A percentile compares a stretch with the other conserved stretches of the same genome.
Evolutionary conservation across 176 grass and related monocot genomes (phyloP).

Genomic region (Paspalum notatum): DNA sequence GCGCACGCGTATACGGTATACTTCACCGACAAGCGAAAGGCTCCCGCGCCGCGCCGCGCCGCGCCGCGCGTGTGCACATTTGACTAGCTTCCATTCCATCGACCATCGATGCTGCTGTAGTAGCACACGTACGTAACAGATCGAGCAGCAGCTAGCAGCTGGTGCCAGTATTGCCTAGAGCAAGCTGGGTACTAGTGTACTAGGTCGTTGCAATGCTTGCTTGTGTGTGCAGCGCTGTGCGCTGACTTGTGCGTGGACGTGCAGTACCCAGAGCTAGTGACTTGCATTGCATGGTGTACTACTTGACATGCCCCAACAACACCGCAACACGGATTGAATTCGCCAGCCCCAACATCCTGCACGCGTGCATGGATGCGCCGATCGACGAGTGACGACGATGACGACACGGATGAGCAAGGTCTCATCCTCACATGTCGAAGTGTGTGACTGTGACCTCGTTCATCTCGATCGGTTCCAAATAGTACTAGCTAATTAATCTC

Average conservation of each 20-base stretch:
- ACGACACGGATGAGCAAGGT: constrained; percentile 35
- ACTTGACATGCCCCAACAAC: no score
- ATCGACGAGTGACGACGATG: no score
- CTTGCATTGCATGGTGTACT: no score
- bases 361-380: constrained; percentile 27
- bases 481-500: no score
- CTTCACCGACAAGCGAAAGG: background rate
- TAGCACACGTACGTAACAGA: background rate
- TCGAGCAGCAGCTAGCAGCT: background rate
- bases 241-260: constrained; percentile 2
- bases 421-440: background rate
- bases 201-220: background rate
- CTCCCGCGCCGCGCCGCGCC: no score
- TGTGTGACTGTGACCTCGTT: background rate
- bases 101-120: background rate
- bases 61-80: background rate
- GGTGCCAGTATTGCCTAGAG: background rate
- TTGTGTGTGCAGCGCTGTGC: background rate
- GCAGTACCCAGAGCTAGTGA: no score
- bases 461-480: constrained; percentile 3
- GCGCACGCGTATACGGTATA: background rate
- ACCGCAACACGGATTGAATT: constrained; percentile 53
- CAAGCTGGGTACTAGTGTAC: background rate
- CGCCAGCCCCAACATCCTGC: constrained; percentile 41
- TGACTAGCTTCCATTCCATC: background rate